phyloP scores from a whole-genome alignment of 441 rosid species.

The Populus tomentosa region DNA sequence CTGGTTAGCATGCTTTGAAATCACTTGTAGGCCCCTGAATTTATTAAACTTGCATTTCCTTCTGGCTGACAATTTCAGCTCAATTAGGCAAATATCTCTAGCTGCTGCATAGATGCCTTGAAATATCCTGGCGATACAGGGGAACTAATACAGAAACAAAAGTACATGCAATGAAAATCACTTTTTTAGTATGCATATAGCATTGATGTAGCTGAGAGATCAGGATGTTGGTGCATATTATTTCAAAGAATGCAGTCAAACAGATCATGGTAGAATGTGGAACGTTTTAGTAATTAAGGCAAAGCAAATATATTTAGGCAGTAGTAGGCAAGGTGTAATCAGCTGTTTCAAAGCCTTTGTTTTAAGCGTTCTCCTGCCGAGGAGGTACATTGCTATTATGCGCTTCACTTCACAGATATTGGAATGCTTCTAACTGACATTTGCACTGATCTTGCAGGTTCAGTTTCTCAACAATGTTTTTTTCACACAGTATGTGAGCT shows the following conservation, averaged over 20 bases:
- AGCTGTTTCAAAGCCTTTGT: neutral
- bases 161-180: neutral
- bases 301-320: no score
- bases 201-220: neutral
- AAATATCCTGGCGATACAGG: neutral
- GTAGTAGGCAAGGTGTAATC: neutral
- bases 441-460: slow-evolving; percentile 65
- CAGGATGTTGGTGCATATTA: neutral
- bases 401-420: slow-evolving; percentile 6
- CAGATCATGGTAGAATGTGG: neutral
- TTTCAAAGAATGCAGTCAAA: neutral
- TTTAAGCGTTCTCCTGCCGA: neutral
- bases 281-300: neutral
- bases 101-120: neutral
- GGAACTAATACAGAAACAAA: neutral
- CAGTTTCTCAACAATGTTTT: slow-evolving; percentile 99
- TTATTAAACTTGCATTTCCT: neutral
- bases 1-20: slow-evolving; percentile 52
- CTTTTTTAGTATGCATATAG: neutral
- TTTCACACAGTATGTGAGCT: slow-evolving; percentile 77
- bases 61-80: neutral
- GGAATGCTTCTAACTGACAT: slow-evolving; percentile 10
- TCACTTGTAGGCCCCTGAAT: neutral
- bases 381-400: neutral
- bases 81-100: neutral